Conservation (phyloP, 2,329 filamentous ascomycete genomes). For the Alternaria ventricosa region DNA sequence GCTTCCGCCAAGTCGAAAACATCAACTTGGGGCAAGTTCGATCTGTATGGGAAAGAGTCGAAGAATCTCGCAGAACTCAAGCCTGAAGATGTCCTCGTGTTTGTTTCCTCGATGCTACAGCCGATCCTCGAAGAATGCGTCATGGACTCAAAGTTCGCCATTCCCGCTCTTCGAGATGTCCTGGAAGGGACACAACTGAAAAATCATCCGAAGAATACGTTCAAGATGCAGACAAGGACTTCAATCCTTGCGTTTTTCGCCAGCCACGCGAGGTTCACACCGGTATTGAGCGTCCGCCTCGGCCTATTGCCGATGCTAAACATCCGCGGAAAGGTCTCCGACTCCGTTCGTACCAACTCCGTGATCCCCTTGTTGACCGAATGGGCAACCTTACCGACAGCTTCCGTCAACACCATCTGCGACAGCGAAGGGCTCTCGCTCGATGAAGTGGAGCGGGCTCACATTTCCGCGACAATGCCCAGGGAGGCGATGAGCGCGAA, state of each 20-base stretch:
- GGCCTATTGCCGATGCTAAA: constrained; percentile 75
- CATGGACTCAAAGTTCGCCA: constrained; percentile 76
- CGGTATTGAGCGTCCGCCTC: constrained; percentile 72
- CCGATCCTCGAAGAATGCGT: constrained; percentile 85
- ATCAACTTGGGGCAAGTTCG: constrained; percentile 30
- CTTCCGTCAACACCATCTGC: constrained; percentile 60
- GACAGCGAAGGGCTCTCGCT: constrained; percentile 56
- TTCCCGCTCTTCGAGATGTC: constrained; percentile 65
- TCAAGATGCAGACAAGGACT: constrained; percentile 68
- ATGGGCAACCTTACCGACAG: constrained; percentile 67
- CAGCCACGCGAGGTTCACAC: constrained; percentile 73
- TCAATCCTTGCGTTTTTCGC: constrained; percentile 75
- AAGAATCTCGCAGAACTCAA: constrained; percentile 67
- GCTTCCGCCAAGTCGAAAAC: constrained; percentile 16
- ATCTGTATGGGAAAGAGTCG: constrained; percentile 66
- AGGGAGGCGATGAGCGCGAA: constrained; percentile 65
- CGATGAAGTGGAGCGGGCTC: constrained; percentile 58
- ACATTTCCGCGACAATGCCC: constrained; percentile 61
- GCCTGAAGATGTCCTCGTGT: constrained; percentile 56
- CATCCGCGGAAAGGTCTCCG: constrained; percentile 73
- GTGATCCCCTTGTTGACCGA: constrained; percentile 76
- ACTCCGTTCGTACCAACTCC: constrained; percentile 73
- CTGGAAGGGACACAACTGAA: constrained; percentile 62
- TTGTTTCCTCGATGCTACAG: constrained; percentile 72
- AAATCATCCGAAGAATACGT: constrained; percentile 24